Conservation (phyloP, 129 eudicot genomes). For the Chrysanthemum makinoi region DNA sequence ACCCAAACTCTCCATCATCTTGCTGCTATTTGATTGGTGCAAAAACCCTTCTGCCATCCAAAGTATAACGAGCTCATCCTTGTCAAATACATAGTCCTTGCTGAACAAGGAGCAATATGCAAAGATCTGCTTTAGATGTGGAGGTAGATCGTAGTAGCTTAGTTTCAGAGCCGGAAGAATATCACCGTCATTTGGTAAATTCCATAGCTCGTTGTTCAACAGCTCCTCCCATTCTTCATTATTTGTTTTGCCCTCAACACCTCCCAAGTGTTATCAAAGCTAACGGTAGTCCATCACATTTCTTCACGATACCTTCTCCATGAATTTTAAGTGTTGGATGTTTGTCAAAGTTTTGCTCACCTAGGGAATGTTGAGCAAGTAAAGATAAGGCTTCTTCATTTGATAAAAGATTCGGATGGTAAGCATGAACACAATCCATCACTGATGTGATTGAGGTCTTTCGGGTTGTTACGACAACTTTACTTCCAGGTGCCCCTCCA, state of each 20-base stretch:
- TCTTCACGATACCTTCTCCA: constrained; percentile 6
- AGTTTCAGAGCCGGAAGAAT: constrained; percentile 2
- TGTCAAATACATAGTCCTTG: not conserved
- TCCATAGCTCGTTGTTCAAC: not conserved
- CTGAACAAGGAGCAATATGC: not conserved
- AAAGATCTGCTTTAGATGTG: not conserved
- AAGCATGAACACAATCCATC: not conserved
- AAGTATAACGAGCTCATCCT: not conserved
- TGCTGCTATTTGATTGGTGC: not conserved
- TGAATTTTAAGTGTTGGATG: not conserved
- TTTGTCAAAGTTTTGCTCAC: not conserved
- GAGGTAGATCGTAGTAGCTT: not conserved
- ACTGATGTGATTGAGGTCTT: not conserved
- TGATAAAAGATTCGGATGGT: not conserved
- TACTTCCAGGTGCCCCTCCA: constrained; percentile 1
- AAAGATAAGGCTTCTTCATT: not conserved
- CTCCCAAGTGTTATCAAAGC: constrained; percentile 4
- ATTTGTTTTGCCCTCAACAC: not conserved
- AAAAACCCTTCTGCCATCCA: constrained; percentile 36
- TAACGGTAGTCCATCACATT: not conserved
- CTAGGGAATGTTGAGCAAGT: not conserved
- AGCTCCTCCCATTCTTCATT: not conserved
- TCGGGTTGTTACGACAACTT: not conserved
- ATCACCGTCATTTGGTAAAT: not conserved
- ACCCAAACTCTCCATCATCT: constrained; percentile 37